phyloP scores from a whole-genome alignment of 1,139 yeast genomes.

The Blastobotrys buckinghamii region DNA sequence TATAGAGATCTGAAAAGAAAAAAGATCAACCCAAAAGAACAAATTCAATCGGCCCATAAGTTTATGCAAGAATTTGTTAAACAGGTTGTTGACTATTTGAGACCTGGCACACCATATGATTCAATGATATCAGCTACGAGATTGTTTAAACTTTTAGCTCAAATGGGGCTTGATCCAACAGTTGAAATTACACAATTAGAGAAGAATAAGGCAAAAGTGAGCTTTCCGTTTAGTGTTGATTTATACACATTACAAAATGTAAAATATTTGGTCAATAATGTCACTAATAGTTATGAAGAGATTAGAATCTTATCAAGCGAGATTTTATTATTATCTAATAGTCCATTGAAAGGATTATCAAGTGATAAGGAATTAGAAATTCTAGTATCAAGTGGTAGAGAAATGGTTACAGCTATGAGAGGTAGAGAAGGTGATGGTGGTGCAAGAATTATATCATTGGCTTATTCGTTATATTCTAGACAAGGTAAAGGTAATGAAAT shows the following conservation, averaged over 20 bases:
- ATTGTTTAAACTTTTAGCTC: conserved; percentile 44
- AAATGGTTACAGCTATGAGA: conserved; percentile 47
- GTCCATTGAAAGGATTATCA: conserved; percentile 25
- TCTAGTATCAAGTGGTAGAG: conserved; percentile 37
- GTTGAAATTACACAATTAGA: conserved; percentile 37
- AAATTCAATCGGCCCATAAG: too few relatives aligned
- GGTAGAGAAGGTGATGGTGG: conserved; percentile 82
- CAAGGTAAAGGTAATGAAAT: not conserved
- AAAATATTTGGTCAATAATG: conserved; percentile 50
- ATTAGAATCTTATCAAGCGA: conserved; percentile 50
- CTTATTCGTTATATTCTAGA: conserved; percentile 28
- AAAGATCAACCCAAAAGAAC: not conserved
- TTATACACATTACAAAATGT: conserved; percentile 40
- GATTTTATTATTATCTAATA: conserved; percentile 43
- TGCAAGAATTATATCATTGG: conserved; percentile 55
- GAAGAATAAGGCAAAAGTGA: conserved; percentile 32
- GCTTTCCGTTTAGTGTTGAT: conserved; percentile 42
- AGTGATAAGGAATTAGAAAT: conserved; percentile 25
- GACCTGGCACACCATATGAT: conserved; percentile 68
- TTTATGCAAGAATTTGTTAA: conserved; percentile 44
- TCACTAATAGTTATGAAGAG: conserved; percentile 71
- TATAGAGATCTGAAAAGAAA: conserved; percentile 39
- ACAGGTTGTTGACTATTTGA: conserved; percentile 40
- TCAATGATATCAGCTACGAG: conserved; percentile 48
- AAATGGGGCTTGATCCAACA: conserved; percentile 50